A percentile compares a stretch with the other conserved stretches of the same genome.
These are phyloP conservation scores for Neurospora hispaniola DNA, from an alignment of 495 filamentous ascomycete species.

Conservation along the genomic window DNA sequence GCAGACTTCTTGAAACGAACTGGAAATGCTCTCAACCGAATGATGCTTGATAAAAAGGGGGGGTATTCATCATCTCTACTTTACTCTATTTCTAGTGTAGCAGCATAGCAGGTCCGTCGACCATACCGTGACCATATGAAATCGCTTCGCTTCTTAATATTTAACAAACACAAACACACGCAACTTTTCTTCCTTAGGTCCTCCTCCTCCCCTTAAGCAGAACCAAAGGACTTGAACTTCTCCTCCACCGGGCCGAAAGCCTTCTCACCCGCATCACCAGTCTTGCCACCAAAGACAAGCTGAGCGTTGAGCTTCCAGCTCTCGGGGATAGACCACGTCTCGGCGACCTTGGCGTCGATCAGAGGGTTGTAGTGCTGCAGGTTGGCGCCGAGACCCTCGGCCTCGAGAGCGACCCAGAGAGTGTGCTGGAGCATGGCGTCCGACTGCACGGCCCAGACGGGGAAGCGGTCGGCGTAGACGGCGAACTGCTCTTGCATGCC, in stretches of 20 bases:
- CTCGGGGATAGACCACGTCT: conserved; percentile 46
- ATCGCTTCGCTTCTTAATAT: background rate
- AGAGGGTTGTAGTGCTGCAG: conserved; percentile 69
- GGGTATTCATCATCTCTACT: background rate
- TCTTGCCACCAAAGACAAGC: conserved; percentile 51
- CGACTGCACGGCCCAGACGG: conserved; percentile 49
- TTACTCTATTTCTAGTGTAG: background rate
- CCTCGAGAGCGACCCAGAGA: conserved; percentile 56
- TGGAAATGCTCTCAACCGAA: background rate
- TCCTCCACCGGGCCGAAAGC: conserved; percentile 43
- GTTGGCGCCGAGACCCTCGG: conserved; percentile 61
- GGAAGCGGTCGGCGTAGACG: conserved; percentile 49
- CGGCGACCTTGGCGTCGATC: conserved; percentile 45
- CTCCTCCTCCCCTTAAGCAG: conserved; percentile 14
- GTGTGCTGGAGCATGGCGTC: conserved; percentile 58
- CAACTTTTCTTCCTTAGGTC: background rate
- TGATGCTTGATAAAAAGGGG: background rate
- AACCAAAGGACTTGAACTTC: conserved; percentile 37
- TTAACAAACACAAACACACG: background rate
- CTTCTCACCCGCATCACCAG: conserved; percentile 43
- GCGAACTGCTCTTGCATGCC: conserved; percentile 43
- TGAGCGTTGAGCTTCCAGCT: conserved; percentile 53
- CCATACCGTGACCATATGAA: no score
- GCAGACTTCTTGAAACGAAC: background rate
- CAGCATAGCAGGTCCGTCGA: no score